Evolutionary conservation across 352 stramenopile genomes (phyloP).

Genomic region (Phytopythium chamaehyphon): DNA sequence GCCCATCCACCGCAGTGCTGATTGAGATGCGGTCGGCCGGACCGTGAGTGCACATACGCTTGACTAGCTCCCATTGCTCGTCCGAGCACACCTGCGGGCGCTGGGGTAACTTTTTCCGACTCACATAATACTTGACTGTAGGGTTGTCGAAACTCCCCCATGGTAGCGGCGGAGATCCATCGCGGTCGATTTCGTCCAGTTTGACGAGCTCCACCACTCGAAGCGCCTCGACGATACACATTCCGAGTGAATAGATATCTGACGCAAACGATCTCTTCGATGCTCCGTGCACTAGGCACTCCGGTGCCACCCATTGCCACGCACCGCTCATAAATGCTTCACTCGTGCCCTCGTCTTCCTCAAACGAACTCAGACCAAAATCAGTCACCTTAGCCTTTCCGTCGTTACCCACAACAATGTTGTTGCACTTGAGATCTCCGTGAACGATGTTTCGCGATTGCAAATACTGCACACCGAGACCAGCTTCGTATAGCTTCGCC

Average conservation of each 20-base stretch:
- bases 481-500: conserved; percentile 18
- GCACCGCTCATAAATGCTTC: conserved; percentile 3
- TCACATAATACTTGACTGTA: not conserved
- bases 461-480: conserved; percentile 51
- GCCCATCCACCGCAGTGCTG: conserved; percentile 7
- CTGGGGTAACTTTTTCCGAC: not conserved
- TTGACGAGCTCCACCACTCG: not conserved
- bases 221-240: conserved; percentile 11
- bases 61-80: conserved; percentile 10
- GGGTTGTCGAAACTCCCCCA: conserved; percentile 5
- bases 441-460: conserved; percentile 41
- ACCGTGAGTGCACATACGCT: conserved; percentile 10
- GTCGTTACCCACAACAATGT: conserved; percentile 20
- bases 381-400: conserved; percentile 12
- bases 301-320: conserved; percentile 15
- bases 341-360: conserved; percentile 4
- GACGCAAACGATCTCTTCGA: conserved; percentile 1
- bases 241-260: conserved; percentile 24
- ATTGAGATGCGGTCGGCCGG: conserved; percentile 1
- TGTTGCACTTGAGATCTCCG: conserved; percentile 64
- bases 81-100: not conserved
- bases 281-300: conserved; percentile 2
- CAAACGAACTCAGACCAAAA: conserved; percentile 11
- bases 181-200: not conserved
- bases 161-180: not conserved